A percentile compares a stretch with the other conserved stretches of the same genome.
phyloP scores from a whole-genome alignment of 768 basidiomycete species.

The Dioszegia hungarica region DNA sequence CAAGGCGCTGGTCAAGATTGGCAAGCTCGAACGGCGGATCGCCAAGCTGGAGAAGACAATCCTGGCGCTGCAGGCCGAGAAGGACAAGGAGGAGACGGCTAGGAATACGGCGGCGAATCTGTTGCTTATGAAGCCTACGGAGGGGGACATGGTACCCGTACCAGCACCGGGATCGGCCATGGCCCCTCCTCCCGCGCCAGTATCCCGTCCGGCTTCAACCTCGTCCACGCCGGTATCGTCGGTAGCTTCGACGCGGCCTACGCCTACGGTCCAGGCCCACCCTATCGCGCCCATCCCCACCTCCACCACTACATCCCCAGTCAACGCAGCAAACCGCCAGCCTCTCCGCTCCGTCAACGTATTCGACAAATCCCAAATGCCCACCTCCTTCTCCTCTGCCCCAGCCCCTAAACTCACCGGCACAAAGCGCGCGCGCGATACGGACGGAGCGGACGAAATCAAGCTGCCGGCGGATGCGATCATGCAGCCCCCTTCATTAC shows the following conservation, averaged over 20 bases:
- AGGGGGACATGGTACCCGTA: not conserved
- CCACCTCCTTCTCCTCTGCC: constrained; percentile 3
- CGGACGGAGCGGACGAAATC: constrained; percentile 1
- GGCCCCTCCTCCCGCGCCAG: constrained; percentile 5
- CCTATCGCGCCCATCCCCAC: not conserved
- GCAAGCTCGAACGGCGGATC: not conserved
- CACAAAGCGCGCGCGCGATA: constrained; percentile 6
- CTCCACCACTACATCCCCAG: not conserved
- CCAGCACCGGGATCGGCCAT: too few species aligned
- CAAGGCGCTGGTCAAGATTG: constrained; percentile 2
- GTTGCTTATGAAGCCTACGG: not conserved
- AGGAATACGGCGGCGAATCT: constrained; percentile 1
- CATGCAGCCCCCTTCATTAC: constrained; percentile 1
- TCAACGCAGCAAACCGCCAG: not conserved
- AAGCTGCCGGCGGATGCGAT: constrained; percentile 10
- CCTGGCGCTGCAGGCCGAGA: constrained; percentile 18
- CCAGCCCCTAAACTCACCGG: not conserved
- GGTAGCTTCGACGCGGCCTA: too few species aligned
- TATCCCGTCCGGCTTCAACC: not conserved
- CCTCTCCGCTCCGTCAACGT: constrained; percentile 7
- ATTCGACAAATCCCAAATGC: constrained; percentile 12
- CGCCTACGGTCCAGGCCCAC: too few species aligned
- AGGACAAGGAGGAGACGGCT: constrained; percentile 1
- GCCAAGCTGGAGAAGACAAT: constrained; percentile 41
- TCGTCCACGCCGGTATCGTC: not conserved